Evolutionary conservation across 768 basidiomycete genomes (phyloP), one percentile per base, ranked within the genome.

Genomic region (Pholiota conissans): DNA sequence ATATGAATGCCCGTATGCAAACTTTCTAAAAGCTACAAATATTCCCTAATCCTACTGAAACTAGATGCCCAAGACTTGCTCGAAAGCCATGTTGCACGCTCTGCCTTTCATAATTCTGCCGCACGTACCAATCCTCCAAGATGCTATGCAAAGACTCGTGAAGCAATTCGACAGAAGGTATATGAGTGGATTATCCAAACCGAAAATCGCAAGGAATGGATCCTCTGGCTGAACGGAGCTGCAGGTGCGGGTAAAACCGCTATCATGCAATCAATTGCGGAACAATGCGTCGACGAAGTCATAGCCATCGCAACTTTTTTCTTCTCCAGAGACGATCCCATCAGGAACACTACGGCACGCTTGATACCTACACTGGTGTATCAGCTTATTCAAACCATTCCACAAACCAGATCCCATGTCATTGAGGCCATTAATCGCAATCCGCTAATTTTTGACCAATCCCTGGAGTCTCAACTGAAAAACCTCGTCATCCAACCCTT

Each of bases 141-240:
- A 35, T 63, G 60, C 40, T 60, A 63, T 51, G 52, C 58, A 11
- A 56, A 53, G 16, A 63, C 60, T 9, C 57, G 61, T n/a, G 56
- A 24, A 3, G 49, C 46, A 20, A 54, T 60, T 26, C 22, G 59
- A 9, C 9, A 48, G 11, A 27, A 10, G 14, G 26, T 48, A 9
- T 24, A 5, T 14, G 8, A 20, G 14, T 48, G 47, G 47, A 11
- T n/a, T n/a, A n/a, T n/a, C n/a, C n/a, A n/a, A n/a, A n/a, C n/a
- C n/a, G n/a, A n/a, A n/a, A n/a, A n/a, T n/a, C n/a, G n/a, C n/a
- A n/a, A n/a, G 13, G 30, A 6, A 32, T 58, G 50, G 50, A 51
- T 42, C n/a, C 7, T 49, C 10, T 60, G 58, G 58, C 37, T 60
- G 6, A 37, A 55, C 42, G 58, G 58, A 16, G 47, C 58, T 8